Base-by-base conservation (phyloP, 176 grass and related monocot species). In the Triticum timopheevii region DNA sequence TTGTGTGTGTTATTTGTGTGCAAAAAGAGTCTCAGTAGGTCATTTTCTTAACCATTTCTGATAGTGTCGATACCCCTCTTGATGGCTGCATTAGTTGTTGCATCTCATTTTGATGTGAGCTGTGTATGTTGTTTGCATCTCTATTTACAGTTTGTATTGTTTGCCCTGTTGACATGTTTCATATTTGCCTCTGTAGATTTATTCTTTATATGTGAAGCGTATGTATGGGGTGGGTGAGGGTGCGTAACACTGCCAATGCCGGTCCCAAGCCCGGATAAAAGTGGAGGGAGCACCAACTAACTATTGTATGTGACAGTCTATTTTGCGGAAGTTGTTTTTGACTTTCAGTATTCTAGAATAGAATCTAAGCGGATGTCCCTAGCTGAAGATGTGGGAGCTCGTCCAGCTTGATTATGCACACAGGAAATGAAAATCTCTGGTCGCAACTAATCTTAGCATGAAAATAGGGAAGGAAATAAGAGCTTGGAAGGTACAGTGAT, bases 211-310 rank as follows among this genome's bases (percentile, higher is more conserved):
- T 16, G 4, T 20, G 42, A 3, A 3, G 6, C 19, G 6, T 23
- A 20, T 40, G 38, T 69, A 36, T 38, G n/a, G 82, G 75, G 17
- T 33, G 3, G 36, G 66, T 54, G 50, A 54, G 87, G 63, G 77
- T 82, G 88, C 38, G 39, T 86, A 90, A 90, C 78, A 90, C 88
- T 86, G 83, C 83, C 88, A 30, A 69, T 86, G 88, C 83, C 63
- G 83, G 83, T 86, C 83, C 83, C 83, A 90, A 82, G 83, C 88
- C 83, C 88, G 79, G 88, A 86, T 59, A 59, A 59, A 59, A 59
- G 54, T 59, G 54, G 54, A 59, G 54, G 54, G 54, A 2, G 54
- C 54, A 63, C 82, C 77, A 20, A 59, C 54, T 59, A 22, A 22
- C 7, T 20, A 59, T 59, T 59, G 1, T 45, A 45, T 13, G 44